Conservation (phyloP, 1,284 basidiomycete species). For the Sphagnurus paluster region DNA sequence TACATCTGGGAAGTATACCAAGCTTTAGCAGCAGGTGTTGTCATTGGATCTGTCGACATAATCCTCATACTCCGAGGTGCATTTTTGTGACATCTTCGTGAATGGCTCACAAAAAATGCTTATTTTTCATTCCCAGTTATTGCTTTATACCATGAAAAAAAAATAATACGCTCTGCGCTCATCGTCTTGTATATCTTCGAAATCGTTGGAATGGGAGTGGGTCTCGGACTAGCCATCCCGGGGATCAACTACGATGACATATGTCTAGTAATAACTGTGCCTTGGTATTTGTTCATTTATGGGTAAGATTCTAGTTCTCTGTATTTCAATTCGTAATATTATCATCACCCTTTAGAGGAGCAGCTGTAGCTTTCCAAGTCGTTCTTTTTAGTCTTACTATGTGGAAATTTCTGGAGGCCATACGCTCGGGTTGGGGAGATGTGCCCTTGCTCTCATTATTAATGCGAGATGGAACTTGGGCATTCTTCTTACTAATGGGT, state of each 20-base stretch:
- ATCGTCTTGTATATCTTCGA: conserved; percentile 28
- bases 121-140: conserved; percentile 28
- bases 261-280: conserved; percentile 30
- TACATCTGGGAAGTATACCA: conserved; percentile 41
- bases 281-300: conserved; percentile 27
- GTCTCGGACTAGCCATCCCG: conserved; percentile 30
- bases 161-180: conserved; percentile 24
- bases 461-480: conserved; percentile 45
- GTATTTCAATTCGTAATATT: neutral
- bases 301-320: conserved; percentile 23
- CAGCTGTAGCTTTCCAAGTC: conserved; percentile 32
- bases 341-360: conserved; percentile 18
- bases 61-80: conserved; percentile 36
- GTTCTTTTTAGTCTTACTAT: conserved; percentile 35
- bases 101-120: neutral
- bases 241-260: conserved; percentile 31
- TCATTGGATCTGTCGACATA: conserved; percentile 32
- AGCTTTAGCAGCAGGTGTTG: conserved; percentile 27
- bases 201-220: conserved; percentile 30
- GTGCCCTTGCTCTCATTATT: conserved; percentile 34
- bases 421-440: conserved; percentile 30
- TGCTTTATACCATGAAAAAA: conserved; percentile 32
- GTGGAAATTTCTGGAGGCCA: conserved; percentile 30
- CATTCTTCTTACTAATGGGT: conserved; percentile 36
- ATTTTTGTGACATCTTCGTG: neutral